These are phyloP conservation scores for Begonia fuchsioides DNA, from an alignment of 306 rosid genomes.

Conservation along the genomic window DNA sequence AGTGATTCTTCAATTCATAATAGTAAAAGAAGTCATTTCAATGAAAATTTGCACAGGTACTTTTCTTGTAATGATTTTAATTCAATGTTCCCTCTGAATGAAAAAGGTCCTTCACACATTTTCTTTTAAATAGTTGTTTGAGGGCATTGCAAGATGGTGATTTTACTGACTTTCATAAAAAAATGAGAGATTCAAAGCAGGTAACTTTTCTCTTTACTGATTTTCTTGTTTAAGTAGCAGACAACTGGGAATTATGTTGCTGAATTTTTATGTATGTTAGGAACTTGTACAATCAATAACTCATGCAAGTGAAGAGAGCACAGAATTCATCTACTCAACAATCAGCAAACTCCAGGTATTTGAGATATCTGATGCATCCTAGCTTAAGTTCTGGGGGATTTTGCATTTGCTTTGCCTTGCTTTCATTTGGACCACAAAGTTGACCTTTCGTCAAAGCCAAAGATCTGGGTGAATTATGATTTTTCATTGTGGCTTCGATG, in stretches of 20 bases:
- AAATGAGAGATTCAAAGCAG: conserved; percentile 73
- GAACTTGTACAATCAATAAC: conserved; percentile 79
- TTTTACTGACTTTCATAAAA: conserved; percentile 34
- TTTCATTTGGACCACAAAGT: too few species aligned
- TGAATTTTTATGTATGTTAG: conserved; percentile 23
- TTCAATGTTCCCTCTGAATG: neutral
- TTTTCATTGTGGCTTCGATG: too few species aligned
- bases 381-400: too few species aligned
- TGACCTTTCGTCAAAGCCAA: too few species aligned
- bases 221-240: conserved; percentile 1
- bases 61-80: conserved; percentile 4
- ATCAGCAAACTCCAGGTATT: conserved; percentile 78
- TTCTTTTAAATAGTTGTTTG: conserved; percentile 47
- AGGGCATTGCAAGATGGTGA: conserved; percentile 82
- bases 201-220: conserved; percentile 25
- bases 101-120: neutral
- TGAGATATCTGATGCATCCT: neutral
- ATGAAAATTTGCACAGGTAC: conserved; percentile 82
- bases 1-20: conserved; percentile 22
- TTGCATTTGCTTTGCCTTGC: too few species aligned
- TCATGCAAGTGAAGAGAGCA: conserved; percentile 86
- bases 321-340: conserved; percentile 62
- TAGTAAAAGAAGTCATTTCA: conserved; percentile 41
- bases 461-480: too few species aligned
- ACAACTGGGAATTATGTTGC: conserved; percentile 10